Evolutionary conservation across 768 basidiomycete species (phyloP).

Genomic region (Lactifluus volemus): DNA sequence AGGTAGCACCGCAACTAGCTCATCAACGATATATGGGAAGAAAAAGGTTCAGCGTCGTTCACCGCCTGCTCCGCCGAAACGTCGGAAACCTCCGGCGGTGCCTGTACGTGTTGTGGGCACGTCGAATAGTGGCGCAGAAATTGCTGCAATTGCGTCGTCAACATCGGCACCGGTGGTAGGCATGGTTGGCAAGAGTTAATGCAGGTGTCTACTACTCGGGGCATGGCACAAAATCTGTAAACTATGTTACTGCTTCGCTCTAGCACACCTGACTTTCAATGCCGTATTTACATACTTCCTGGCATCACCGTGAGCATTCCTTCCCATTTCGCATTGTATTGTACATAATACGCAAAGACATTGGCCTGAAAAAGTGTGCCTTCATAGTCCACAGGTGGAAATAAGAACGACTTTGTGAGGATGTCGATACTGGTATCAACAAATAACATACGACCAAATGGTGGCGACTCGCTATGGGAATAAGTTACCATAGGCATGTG

Average conservation of each 20-base stretch:
- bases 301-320: neutral
- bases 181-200: neutral
- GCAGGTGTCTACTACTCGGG: neutral
- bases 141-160: constrained; percentile 48
- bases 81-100: constrained; percentile 65
- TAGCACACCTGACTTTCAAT: neutral
- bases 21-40: neutral
- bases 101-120: constrained; percentile 35
- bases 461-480: no score
- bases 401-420: no score
- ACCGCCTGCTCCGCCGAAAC: constrained; percentile 57
- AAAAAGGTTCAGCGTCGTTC: constrained; percentile 27
- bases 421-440: neutral
- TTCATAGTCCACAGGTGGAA: no score
- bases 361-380: no score
- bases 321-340: neutral
- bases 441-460: neutral
- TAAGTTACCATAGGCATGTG: no score
- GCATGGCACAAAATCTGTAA: neutral
- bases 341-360: neutral
- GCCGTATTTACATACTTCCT: neutral
- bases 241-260: neutral
- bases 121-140: constrained; percentile 44
- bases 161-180: constrained; percentile 21
- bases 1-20: neutral